Evolutionary conservation across 768 basidiomycete genomes (phyloP), one percentile per base, ranked within the genome.

Genomic region (Coprinopsis marcescibilis): DNA sequence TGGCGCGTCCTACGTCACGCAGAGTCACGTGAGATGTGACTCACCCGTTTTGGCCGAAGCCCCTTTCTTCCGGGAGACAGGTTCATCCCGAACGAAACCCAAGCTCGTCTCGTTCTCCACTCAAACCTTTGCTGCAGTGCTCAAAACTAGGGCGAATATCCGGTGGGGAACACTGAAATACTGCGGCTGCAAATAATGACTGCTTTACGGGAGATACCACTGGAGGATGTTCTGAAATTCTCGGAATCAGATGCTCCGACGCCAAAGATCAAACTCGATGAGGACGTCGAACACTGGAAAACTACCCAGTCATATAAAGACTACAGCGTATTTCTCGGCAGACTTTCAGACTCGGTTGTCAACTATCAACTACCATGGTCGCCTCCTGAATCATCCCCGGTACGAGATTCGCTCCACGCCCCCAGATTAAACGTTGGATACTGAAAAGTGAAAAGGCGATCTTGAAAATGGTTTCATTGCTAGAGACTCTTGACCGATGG

Each of bases 321-420:
- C 54, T 92, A 84, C 58, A 73, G 73, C 33, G 56, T 85, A 17
- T 95, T 93, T 65, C 66, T 94, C 24, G 79, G 78, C 17, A 75
- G 86, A 37, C 66, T 94, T 33, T 89, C 77, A 48, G 84, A 89
- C 51, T 75, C 88, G 4, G 85, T 94, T 7, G 80, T 84, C 6
- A 89, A 85, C 21, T 64, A 71, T 44, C 63, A 62, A 44, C 70
- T 88, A 24, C 77, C 83, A 26, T 71, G 62, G 58, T 56, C 59
- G 2, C 50, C 60, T 11, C 51, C 57, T 7, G 43, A 48, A 13
- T 59, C 62, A 39, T 68, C 66, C 43, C 59, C 68, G 61, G 73
- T 74, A 62, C 43, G 58, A n/a, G n/a, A n/a, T n/a, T n/a, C n/a
- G n/a, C n/a, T n/a, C 35, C 27, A 41, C 24, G 21, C n/a, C 17